phyloP scores from a whole-genome alignment of 2,329 filamentous ascomycete species.

The Neofusicoccum laricinum region DNA sequence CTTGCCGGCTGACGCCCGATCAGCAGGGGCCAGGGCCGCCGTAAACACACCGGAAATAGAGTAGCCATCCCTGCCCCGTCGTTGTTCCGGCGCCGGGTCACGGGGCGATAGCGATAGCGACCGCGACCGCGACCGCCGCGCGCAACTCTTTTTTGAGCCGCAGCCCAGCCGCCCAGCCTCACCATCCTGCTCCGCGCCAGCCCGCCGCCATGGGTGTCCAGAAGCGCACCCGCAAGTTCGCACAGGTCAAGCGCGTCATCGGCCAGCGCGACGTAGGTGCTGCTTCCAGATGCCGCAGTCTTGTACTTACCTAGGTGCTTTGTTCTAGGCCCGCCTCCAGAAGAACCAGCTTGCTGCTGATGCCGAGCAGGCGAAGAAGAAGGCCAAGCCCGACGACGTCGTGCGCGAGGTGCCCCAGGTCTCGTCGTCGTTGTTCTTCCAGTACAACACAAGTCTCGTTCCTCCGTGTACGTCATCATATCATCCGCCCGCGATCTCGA shows the following conservation, averaged over 20 bases:
- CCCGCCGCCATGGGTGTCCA: slow-evolving; percentile 72
- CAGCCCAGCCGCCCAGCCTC: background rate
- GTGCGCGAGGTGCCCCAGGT: slow-evolving; percentile 78
- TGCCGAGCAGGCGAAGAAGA: slow-evolving; percentile 53
- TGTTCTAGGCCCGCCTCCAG: slow-evolving; percentile 59
- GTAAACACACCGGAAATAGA: background rate
- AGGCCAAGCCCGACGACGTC: slow-evolving; percentile 56
- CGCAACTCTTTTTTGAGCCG: background rate
- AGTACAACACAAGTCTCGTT: slow-evolving; percentile 72
- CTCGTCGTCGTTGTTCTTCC: slow-evolving; percentile 56
- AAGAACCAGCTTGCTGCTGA: slow-evolving; percentile 72
- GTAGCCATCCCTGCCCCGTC: background rate
- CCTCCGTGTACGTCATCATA: slow-evolving; percentile 64
- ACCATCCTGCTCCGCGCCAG: background rate
- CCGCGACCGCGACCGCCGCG: background rate
- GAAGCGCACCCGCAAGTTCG: slow-evolving; percentile 93
- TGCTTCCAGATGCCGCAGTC: too few relatives aligned
- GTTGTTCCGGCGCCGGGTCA: background rate
- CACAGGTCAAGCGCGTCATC: slow-evolving; percentile 74
- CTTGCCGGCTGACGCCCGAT: background rate
- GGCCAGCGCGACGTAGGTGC: slow-evolving; percentile 64
- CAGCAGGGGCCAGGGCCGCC: slow-evolving; percentile 11
- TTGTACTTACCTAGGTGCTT: too few relatives aligned
- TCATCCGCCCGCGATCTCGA: too few relatives aligned
- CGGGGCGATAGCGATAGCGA: background rate